Evolutionary conservation across 2,329 filamentous ascomycete genomes (phyloP), one percentile per base, ranked within the genome.

Genomic region (Fusarium secorum): DNA sequence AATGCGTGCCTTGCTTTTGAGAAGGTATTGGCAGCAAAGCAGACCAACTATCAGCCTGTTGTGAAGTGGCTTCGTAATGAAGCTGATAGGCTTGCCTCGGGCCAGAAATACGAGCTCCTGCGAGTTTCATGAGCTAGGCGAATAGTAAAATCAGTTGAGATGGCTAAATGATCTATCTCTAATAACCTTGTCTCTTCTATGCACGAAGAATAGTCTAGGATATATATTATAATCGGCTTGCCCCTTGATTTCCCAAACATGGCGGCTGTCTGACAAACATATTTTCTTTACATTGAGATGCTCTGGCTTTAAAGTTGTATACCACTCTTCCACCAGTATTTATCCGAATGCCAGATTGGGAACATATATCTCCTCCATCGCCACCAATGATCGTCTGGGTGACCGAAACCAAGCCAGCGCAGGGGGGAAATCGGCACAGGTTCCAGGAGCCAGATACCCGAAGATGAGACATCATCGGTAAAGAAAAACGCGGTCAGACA

Each of bases 401-500:
- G 81, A 0, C 91, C 92, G 36, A 91, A 83, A 0, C 92, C 91
- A 20, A 95, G 36, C 4, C 86, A 87, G 30, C 93, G 85, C n/a
- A 94, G 76, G 2, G 86, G 77, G 58, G 93, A 97, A 13, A 95
- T 71, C 0, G 94, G 93, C n/a, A 97, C 81, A 0, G 94, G 93
- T 79, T 98, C 94, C 67, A 89, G 89, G 18, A 97, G 80, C 92
- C 93, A 97, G 1, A 97, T 76, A 0, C 93, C 94, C 2, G 89
- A 87, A 15, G 86, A 84, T 0, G 90, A 87, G 77, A 97, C 90
- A 75, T 98, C 95, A 76, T 97, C 89, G 15, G 89, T 83, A n/a
- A 97, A 84, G 38, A 90, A 78, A 42, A 84, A 84, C 2, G 87
- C 87, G 0, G 93, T 95, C 20, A 83, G 78, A 59, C 89, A 88